phyloP scores from a whole-genome alignment of 1,284 basidiomycete species.

The Moniliophthora roreri region DNA sequence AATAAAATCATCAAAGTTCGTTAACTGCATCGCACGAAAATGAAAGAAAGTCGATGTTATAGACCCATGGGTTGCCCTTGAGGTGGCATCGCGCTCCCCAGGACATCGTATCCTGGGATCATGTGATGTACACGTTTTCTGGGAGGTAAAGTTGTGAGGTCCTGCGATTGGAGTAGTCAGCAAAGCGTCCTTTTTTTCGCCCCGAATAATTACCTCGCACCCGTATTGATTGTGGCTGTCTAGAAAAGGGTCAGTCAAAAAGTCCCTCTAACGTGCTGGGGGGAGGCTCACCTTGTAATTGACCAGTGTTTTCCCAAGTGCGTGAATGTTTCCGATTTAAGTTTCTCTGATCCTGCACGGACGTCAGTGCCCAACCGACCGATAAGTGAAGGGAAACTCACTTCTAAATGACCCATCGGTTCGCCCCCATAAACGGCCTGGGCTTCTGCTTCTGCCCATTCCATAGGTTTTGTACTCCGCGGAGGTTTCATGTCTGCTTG shows the following conservation, averaged over 20 bases:
- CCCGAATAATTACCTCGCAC: slow-evolving; percentile 38
- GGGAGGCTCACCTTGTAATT: slow-evolving; percentile 37
- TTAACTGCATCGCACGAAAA: slow-evolving; percentile 8
- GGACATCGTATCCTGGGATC: slow-evolving; percentile 51
- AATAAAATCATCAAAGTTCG: slow-evolving; percentile 7
- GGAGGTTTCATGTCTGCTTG: slow-evolving; percentile 36
- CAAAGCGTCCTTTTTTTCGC: slow-evolving; percentile 22
- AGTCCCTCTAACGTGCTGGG: slow-evolving; percentile 5
- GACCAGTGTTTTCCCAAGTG: slow-evolving; percentile 53
- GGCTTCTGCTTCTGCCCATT: slow-evolving; percentile 50
- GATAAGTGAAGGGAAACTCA: slow-evolving; percentile 24
- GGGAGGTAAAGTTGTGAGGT: slow-evolving; percentile 51
- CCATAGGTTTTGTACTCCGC: slow-evolving; percentile 44
- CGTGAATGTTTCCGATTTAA: slow-evolving; percentile 53
- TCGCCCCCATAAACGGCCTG: slow-evolving; percentile 48
- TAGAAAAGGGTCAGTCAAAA: slow-evolving; percentile 15
- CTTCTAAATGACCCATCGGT: slow-evolving; percentile 49
- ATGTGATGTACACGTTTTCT: slow-evolving; percentile 62
- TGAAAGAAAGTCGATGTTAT: slow-evolving; percentile 32
- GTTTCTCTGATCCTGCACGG: slow-evolving; percentile 41
- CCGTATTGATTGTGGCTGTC: slow-evolving; percentile 36
- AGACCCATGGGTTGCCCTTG: slow-evolving; percentile 24
- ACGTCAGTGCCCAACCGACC: slow-evolving; percentile 12
- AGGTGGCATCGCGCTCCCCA: slow-evolving; percentile 9
- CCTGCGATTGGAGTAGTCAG: slow-evolving; percentile 31